phyloP scores from a whole-genome alignment of 2,329 filamentous ascomycete genomes.

The Scedosporium apiospermum region DNA sequence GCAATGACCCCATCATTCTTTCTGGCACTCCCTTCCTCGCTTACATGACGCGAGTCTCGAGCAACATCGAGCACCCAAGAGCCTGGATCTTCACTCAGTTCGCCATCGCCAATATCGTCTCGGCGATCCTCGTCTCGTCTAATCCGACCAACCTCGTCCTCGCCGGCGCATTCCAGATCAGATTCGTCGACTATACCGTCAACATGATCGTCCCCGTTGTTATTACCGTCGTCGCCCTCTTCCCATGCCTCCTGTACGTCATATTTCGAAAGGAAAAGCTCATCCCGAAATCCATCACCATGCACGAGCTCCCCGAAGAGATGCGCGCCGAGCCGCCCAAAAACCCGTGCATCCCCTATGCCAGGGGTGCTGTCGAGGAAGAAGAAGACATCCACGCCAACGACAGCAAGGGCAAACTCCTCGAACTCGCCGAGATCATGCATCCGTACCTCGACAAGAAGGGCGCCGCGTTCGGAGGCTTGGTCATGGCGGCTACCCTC shows the following conservation, averaged over 20 bases:
- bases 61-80: slow-evolving; percentile 59
- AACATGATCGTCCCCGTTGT: slow-evolving; percentile 68
- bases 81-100: slow-evolving; percentile 70
- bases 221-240: slow-evolving; percentile 57
- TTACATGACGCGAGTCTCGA: slow-evolving; percentile 68
- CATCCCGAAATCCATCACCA: slow-evolving; percentile 56
- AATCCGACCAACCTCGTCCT: slow-evolving; percentile 71
- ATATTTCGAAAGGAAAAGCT: slow-evolving; percentile 55
- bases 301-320: slow-evolving; percentile 56
- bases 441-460: slow-evolving; percentile 63
- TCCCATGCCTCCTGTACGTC: slow-evolving; percentile 60
- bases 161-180: slow-evolving; percentile 62
- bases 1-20: slow-evolving; percentile 67
- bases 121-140: slow-evolving; percentile 66
- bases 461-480: slow-evolving; percentile 53
- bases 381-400: slow-evolving; percentile 34
- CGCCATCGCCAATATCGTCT: slow-evolving; percentile 62
- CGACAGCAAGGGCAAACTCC: slow-evolving; percentile 38
- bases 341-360: slow-evolving; percentile 64
- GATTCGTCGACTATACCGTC: slow-evolving; percentile 64
- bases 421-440: slow-evolving; percentile 64
- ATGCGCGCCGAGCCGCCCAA: slow-evolving; percentile 46
- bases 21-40: slow-evolving; percentile 66
- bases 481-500: slow-evolving; percentile 59
- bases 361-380: slow-evolving; percentile 44